phyloP scores from a whole-genome alignment of 352 stramenopile genomes.

The Globisporangium nodosum region DNA sequence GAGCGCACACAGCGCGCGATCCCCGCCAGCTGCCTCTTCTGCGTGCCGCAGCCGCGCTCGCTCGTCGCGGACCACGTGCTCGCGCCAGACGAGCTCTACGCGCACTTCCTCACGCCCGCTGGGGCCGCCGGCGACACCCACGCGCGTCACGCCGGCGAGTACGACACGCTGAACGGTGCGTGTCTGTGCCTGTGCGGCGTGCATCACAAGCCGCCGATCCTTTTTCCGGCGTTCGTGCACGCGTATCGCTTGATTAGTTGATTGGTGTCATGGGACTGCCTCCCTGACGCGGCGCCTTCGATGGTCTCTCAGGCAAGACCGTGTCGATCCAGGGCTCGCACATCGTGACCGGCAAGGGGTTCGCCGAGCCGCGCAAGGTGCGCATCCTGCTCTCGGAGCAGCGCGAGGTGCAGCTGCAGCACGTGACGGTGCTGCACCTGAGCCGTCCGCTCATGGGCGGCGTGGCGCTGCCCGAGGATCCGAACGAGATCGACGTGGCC shows the following conservation, averaged over 20 bases:
- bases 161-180: conserved; percentile 62
- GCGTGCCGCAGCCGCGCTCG: conserved; percentile 56
- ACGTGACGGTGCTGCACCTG: conserved; percentile 60
- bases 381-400: conserved; percentile 69
- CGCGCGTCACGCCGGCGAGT: conserved; percentile 30
- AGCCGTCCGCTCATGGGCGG: conserved; percentile 65
- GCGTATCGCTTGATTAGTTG: too few relatives aligned
- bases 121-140: conserved; percentile 10
- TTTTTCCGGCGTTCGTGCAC: background rate
- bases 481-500: conserved; percentile 63
- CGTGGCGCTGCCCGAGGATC: conserved; percentile 59
- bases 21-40: conserved; percentile 47
- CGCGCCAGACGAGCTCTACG: conserved; percentile 37
- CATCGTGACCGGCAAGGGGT: conserved; percentile 43
- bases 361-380: conserved; percentile 48
- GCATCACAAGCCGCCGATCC: background rate
- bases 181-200: background rate
- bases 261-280: too few relatives aligned
- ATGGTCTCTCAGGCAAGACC: conserved; percentile 29
- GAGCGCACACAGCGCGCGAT: conserved; percentile 50
- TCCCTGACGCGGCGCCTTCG: background rate
- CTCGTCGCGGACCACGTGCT: conserved; percentile 36
- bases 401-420: conserved; percentile 40
- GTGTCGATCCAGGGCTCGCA: conserved; percentile 53
- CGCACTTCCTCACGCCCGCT: conserved; percentile 47